phyloP scores from a whole-genome alignment of 208 protist genomes.

The Crithidia thermophila region DNA sequence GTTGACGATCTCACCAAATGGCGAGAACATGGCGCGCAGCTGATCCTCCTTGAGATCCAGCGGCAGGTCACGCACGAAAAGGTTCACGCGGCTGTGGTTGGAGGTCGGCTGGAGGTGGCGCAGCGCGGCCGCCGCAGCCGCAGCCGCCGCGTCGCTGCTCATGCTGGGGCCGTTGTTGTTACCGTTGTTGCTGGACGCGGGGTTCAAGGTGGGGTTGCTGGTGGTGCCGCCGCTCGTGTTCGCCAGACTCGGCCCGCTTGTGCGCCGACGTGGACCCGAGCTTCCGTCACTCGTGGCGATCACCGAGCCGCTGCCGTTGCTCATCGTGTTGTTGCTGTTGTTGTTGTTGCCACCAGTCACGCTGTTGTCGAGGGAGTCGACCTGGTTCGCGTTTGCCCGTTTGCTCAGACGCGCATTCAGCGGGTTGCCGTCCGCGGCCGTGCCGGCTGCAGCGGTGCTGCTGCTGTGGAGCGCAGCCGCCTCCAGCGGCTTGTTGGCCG shows the following conservation, averaged over 20 bases:
- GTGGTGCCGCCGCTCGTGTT: background rate
- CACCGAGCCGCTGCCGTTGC: background rate
- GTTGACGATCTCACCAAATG: conserved; percentile 64
- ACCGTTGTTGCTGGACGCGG: background rate
- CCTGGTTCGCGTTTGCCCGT: background rate
- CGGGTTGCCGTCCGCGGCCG: too few relatives aligned
- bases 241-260: too few relatives aligned
- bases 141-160: background rate
- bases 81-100: conserved; percentile 54
- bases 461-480: too few relatives aligned
- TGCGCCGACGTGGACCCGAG: too few relatives aligned
- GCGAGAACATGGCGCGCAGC: conserved; percentile 46
- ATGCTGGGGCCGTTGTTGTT: background rate
- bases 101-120: conserved; percentile 22
- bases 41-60: conserved; percentile 45
- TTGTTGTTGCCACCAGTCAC: background rate
- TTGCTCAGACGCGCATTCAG: background rate
- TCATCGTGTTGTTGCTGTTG: background rate
- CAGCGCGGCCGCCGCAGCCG: background rate
- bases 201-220: background rate
- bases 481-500: too few relatives aligned
- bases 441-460: too few relatives aligned
- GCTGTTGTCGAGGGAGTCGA: too few relatives aligned
- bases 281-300: too few relatives aligned
- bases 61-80: conserved; percentile 63